Conservation (phyloP, 176 grass and related monocot species). For the Carex littledalei region DNA sequence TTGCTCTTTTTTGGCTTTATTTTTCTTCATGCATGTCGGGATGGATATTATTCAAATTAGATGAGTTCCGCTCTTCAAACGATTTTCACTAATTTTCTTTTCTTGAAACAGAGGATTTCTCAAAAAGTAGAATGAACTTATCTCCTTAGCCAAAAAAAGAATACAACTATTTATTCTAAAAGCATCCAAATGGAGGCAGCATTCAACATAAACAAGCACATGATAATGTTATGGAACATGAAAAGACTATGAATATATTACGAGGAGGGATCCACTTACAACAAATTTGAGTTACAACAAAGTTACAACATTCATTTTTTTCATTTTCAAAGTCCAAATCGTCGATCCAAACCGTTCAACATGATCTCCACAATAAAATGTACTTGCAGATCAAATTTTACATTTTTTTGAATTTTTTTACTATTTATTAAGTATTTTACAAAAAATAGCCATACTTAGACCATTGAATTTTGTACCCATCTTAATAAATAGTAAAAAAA, state of each 20-base stretch:
- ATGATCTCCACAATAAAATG: too few species aligned
- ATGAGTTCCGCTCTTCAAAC: conserved; percentile 15
- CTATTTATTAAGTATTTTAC: too few species aligned
- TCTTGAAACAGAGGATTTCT: not conserved
- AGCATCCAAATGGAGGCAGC: not conserved
- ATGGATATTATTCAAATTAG: conserved; percentile 14
- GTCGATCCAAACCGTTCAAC: too few species aligned
- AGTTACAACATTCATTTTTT: too few species aligned
- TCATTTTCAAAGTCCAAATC: too few species aligned
- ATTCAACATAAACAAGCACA: not conserved
- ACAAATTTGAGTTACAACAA: too few species aligned
- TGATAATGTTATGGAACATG: not conserved
- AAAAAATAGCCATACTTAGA: too few species aligned
- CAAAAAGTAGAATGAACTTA: not conserved
- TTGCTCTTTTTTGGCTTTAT: conserved; percentile 31
- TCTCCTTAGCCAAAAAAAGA: not conserved
- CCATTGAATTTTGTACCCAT: too few species aligned
- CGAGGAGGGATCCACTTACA: too few species aligned
- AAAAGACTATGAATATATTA: not conserved
- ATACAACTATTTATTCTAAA: conserved; percentile 1
- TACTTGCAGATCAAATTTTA: too few species aligned
- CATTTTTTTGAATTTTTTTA: too few species aligned
- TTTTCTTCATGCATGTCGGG: conserved; percentile 22
- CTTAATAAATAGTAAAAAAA: too few species aligned
- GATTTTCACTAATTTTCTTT: not conserved